These are phyloP conservation scores for Plicaturopsis crispa DNA, from an alignment of 768 basidiomycete species.

Conservation along the genomic window DNA sequence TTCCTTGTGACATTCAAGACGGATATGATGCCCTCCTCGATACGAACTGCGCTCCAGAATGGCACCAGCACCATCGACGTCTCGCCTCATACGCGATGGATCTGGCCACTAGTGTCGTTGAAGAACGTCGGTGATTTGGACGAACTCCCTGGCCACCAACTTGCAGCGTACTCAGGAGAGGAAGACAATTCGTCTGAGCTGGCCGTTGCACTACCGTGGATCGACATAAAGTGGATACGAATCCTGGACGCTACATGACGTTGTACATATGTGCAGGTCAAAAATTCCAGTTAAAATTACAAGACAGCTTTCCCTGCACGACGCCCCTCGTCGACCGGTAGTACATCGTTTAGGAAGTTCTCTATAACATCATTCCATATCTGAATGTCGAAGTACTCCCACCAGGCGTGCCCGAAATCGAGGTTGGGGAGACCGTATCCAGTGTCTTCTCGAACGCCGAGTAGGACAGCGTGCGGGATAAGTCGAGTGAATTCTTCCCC, in stretches of 20 bases:
- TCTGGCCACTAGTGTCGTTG: conserved; percentile 37
- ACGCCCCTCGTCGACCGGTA: too few species aligned
- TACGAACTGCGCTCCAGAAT: conserved; percentile 22
- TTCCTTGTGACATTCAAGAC: conserved; percentile 47
- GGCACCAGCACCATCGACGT: conserved; percentile 22
- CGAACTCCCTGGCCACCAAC: too few species aligned
- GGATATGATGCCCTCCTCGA: conserved; percentile 28
- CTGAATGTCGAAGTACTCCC: conserved; percentile 35
- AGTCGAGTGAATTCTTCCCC: conserved; percentile 25
- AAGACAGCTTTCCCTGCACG: conserved; percentile 4
- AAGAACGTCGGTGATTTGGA: conserved; percentile 12
- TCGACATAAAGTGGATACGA: conserved; percentile 34
- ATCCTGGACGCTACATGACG: conserved; percentile 22
- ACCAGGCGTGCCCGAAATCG: conserved; percentile 37
- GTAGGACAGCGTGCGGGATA: conserved; percentile 28
- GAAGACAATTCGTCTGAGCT: too few species aligned
- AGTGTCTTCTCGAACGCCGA: conserved; percentile 21
- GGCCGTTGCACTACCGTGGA: too few species aligned
- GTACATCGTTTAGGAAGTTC: conserved; percentile 20
- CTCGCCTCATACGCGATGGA: conserved; percentile 33
- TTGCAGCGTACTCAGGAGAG: too few species aligned
- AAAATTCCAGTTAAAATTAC: not conserved
- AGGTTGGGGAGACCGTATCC: conserved; percentile 26
- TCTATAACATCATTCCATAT: conserved; percentile 33
- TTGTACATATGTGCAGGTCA: not conserved